Conservation (phyloP, 2,329 filamentous ascomycete species). For the Cercospora canescens region DNA sequence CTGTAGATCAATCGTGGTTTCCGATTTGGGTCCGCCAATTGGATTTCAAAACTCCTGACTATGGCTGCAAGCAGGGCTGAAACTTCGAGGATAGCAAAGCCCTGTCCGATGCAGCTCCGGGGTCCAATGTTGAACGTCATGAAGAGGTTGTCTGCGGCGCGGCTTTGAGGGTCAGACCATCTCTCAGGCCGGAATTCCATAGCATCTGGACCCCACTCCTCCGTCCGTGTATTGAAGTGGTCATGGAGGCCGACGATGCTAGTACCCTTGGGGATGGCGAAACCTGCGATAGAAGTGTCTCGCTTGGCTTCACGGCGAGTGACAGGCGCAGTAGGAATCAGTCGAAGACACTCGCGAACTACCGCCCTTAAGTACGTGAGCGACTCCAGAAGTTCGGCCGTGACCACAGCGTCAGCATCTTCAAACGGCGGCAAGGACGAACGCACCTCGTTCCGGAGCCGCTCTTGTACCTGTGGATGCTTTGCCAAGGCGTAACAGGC, state of each 20-base stretch:
- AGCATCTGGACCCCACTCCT: background rate
- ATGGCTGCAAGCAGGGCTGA: conserved; percentile 3
- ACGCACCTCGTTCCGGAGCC: background rate
- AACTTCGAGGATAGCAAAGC: conserved; percentile 5
- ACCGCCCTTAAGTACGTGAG: background rate
- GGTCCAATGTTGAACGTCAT: conserved; percentile 8
- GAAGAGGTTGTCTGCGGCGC: conserved; percentile 2
- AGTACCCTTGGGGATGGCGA: conserved; percentile 5
- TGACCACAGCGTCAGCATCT: background rate
- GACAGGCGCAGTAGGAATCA: conserved; percentile 1
- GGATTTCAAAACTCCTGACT: conserved; percentile 1
- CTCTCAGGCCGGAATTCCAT: conserved; percentile 4
- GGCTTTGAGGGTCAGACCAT: background rate
- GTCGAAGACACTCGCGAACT: background rate
- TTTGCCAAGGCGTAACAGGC: conserved; percentile 65
- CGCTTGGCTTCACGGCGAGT: conserved; percentile 4
- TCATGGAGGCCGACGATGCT: background rate
- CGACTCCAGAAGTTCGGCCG: background rate
- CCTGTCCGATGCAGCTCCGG: conserved; percentile 11
- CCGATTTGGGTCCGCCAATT: background rate
- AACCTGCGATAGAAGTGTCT: conserved; percentile 3
- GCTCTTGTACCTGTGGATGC: background rate
- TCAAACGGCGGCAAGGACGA: background rate
- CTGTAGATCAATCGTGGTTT: background rate
- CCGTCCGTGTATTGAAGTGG: background rate